Conservation (phyloP, 2,329 filamentous ascomycete genomes). For the Xylaria digitata region DNA sequence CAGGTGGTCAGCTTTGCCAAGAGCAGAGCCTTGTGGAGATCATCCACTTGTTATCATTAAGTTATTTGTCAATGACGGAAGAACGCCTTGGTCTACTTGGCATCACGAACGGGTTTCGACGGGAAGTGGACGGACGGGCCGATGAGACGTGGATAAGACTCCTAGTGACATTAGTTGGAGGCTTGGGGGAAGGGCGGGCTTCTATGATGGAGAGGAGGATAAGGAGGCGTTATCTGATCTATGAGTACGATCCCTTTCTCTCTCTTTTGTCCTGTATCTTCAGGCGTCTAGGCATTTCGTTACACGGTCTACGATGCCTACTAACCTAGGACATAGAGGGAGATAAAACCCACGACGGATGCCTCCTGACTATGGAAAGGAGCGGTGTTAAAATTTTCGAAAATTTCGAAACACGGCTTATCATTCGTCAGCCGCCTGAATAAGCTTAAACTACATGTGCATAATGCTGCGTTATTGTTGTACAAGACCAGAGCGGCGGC, state of each 20-base stretch:
- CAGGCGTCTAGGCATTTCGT: background rate
- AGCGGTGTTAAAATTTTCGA: constrained; percentile 14
- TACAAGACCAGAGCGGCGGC: constrained; percentile 20
- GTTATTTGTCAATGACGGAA: constrained; percentile 31
- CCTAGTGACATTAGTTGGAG: background rate
- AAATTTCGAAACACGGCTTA: constrained; percentile 8
- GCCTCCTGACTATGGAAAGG: background rate
- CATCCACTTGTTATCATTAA: constrained; percentile 10
- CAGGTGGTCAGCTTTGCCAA: constrained; percentile 21
- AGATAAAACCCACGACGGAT: background rate
- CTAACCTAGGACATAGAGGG: background rate
- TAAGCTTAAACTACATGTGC: constrained; percentile 28
- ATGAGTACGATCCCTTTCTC: background rate
- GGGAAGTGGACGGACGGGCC: constrained; percentile 8
- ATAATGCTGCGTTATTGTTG: constrained; percentile 20
- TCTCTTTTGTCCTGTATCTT: too few species aligned
- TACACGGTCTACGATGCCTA: too few species aligned
- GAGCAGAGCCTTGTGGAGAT: constrained; percentile 24
- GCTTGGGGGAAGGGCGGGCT: background rate
- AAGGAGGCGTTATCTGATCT: too few species aligned
- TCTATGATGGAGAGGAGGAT: background rate
- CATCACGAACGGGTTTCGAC: background rate
- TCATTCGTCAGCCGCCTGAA: constrained; percentile 16
- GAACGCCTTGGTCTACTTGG: constrained; percentile 15
- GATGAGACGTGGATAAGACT: background rate